Conservation (phyloP, 177 flowering plant species). For the Tripterygium wilfordii region DNA sequence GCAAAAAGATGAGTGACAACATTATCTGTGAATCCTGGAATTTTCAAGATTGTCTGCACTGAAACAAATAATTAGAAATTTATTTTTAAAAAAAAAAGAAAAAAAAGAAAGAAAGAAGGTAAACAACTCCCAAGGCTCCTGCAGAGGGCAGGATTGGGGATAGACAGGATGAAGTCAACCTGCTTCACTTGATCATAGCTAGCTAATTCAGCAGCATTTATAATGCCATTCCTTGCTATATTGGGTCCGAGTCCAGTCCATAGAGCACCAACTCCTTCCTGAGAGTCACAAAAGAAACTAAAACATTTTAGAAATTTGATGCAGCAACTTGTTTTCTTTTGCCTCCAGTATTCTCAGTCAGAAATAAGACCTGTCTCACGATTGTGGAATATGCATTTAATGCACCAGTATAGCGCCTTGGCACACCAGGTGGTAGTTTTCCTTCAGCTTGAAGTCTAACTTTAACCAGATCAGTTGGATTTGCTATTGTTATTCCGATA, state of each 20-base stretch:
- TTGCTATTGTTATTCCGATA: constrained; percentile 75
- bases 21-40: constrained; percentile 89
- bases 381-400: constrained; percentile 88
- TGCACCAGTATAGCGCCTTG: constrained; percentile 90
- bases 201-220: constrained; percentile 98
- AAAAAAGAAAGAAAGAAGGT: background rate
- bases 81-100: background rate
- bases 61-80: constrained; percentile 6
- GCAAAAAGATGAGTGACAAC: constrained; percentile 52
- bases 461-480: constrained; percentile 99
- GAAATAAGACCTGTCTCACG: constrained; percentile 56
- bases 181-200: constrained; percentile 98
- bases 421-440: constrained; percentile 77
- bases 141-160: constrained; percentile 7
- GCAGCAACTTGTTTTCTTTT: background rate
- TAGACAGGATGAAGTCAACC: constrained; percentile 29
- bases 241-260: constrained; percentile 99
- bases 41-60: constrained; percentile 75
- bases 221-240: constrained; percentile 83
- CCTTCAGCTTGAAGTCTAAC: constrained; percentile 98
- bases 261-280: constrained; percentile 87
- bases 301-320: background rate
- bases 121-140: no score
- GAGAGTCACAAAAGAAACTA: constrained; percentile 2
- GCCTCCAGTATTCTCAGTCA: background rate